These are phyloP conservation scores for Adenanthera pavonina DNA, from an alignment of 306 rosid species.

Conservation along the genomic window DNA sequence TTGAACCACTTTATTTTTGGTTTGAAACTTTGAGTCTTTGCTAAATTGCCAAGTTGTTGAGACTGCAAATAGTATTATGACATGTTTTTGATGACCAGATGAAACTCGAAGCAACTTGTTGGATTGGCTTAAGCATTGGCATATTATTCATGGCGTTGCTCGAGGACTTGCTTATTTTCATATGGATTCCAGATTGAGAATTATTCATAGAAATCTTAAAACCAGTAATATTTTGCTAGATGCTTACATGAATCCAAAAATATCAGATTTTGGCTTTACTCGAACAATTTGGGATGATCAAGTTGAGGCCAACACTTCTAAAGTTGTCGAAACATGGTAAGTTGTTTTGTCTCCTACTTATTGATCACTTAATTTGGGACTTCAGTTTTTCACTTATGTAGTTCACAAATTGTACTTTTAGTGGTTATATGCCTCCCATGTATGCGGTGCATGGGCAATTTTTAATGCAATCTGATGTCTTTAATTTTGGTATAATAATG, in stretches of 20 bases:
- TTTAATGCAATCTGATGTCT: slow-evolving; percentile 55
- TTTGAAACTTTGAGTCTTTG: neutral
- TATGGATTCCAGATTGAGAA: slow-evolving; percentile 59
- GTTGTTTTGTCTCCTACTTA: neutral
- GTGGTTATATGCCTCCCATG: slow-evolving; percentile 63
- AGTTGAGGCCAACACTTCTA: slow-evolving; percentile 49
- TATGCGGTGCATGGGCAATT: slow-evolving; percentile 50
- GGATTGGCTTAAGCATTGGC: slow-evolving; percentile 48
- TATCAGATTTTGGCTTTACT: slow-evolving; percentile 63
- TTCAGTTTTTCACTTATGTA: neutral
- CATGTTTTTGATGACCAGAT: slow-evolving; percentile 35
- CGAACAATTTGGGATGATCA: slow-evolving; percentile 55
- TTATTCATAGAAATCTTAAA: slow-evolving; percentile 63
- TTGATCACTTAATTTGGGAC: neutral
- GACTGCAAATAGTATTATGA: neutral
- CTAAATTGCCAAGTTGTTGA: neutral
- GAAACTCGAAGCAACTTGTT: slow-evolving; percentile 34
- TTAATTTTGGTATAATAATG: slow-evolving; percentile 57
- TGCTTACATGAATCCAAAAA: slow-evolving; percentile 50
- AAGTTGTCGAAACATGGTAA: slow-evolving; percentile 63
- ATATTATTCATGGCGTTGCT: slow-evolving; percentile 57
- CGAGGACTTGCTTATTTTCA: slow-evolving; percentile 59
- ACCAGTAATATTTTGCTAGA: slow-evolving; percentile 58
- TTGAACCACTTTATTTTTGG: slow-evolving; percentile 48
- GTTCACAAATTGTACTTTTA: neutral